Conservation (phyloP, 345 rosid genomes). For the Limnanthes douglasii region DNA sequence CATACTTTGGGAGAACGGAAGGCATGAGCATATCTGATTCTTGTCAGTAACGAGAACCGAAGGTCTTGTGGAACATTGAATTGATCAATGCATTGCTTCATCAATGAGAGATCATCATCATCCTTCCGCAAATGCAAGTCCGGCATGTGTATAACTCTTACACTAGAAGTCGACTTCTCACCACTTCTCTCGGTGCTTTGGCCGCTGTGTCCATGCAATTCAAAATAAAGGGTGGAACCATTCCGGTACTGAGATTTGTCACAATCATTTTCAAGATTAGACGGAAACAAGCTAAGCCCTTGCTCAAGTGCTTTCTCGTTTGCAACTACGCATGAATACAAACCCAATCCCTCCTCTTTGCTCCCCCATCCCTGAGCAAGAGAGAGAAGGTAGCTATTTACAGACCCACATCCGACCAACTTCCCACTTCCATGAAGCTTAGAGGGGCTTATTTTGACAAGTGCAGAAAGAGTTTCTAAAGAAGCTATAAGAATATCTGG, state of each 20-base stretch:
- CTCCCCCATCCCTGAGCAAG: constrained; percentile 99
- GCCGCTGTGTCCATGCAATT: constrained; percentile 49
- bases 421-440: constrained; percentile 85
- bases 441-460: constrained; percentile 78
- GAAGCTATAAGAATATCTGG: constrained; percentile 86
- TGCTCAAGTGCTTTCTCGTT: constrained; percentile 78
- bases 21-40: constrained; percentile 90
- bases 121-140: constrained; percentile 77
- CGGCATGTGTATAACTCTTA: constrained; percentile 52
- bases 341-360: constrained; percentile 93
- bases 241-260: constrained; percentile 53
- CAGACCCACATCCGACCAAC: constrained; percentile 74
- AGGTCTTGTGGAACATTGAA: constrained; percentile 62
- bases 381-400: constrained; percentile 70
- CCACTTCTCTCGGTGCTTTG: constrained; percentile 24
- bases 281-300: constrained; percentile 77
- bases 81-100: constrained; percentile 75
- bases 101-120: constrained; percentile 67
- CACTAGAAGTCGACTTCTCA: constrained; percentile 16
- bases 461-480: constrained; percentile 73
- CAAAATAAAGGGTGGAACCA: constrained; percentile 82
- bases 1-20: constrained; percentile 74
- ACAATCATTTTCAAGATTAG: constrained; percentile 38
- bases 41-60: constrained; percentile 73
- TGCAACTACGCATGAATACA: constrained; percentile 79